phyloP scores from a whole-genome alignment of 495 filamentous ascomycete genomes.

The Trichoderma virens region DNA sequence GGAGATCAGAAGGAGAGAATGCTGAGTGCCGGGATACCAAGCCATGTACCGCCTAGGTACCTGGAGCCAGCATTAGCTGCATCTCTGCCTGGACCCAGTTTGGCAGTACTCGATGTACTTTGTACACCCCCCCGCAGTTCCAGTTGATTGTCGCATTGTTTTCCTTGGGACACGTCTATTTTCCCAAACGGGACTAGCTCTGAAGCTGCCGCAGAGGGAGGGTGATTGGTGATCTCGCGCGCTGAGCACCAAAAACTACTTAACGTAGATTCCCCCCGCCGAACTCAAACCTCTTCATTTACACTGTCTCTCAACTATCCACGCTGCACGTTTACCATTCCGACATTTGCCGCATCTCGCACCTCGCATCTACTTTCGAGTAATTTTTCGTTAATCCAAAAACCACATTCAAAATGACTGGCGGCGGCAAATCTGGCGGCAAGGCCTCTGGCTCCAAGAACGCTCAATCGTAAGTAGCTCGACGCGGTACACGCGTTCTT shows the following conservation, averaged over 20 bases:
- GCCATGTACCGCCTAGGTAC: background rate
- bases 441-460: constrained; percentile 97
- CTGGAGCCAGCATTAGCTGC: background rate
- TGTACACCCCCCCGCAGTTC: background rate
- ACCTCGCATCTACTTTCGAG: constrained; percentile 14
- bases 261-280: constrained; percentile 40
- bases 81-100: background rate
- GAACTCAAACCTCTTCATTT: constrained; percentile 27
- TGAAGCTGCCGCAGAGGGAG: constrained; percentile 15
- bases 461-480: constrained; percentile 79
- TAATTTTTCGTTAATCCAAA: constrained; percentile 28
- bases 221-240: constrained; percentile 38
- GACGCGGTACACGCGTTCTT: constrained; percentile 20
- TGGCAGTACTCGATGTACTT: background rate
- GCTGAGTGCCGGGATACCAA: background rate
- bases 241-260: constrained; percentile 43
- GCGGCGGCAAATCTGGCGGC: constrained; percentile 94
- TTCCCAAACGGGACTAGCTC: constrained; percentile 9
- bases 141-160: background rate
- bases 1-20: background rate
- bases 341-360: constrained; percentile 19
- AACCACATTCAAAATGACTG: constrained; percentile 76
- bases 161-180: constrained; percentile 6
- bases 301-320: constrained; percentile 13
- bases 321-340: constrained; percentile 30